Evolutionary conservation across 148 eudicot species (phyloP), one percentile per base, ranked within the genome.

Genomic region (Heliosperma pusillum): DNA sequence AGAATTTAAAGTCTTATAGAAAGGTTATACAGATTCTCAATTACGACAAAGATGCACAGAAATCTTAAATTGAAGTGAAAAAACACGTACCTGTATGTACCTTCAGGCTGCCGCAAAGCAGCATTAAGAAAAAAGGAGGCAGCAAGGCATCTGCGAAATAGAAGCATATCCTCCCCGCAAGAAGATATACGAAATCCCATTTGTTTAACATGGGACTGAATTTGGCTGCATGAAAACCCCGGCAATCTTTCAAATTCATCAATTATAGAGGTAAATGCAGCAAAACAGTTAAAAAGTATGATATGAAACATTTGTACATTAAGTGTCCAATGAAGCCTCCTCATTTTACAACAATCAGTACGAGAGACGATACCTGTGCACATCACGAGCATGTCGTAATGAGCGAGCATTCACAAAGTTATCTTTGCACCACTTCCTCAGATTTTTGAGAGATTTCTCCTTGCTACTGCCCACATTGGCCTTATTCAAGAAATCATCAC

Each of bases 111-210:
- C 81, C 87, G 87, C 70, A 87, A 73, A 82, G 96, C 98, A 69
- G 95, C 97, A 81, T 94, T 91, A 47, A 91, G 86, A 75, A 90
- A 92, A 88, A 88, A 94, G 53, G 96, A 82, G 66, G 98, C 97
- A 78, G 98, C 90, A 61, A 93, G 89, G 87, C 98, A 89, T 82
- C 90, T 84, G 53, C 92, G 91, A 68, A 88, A 86, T 69, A 80
- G 89, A 72, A 88, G 86, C 88, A 84, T 87, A 63, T 94, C 97
- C 24, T 92, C 92, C 63, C 96, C 98, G 84, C 93, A 92, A 20
- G 98, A 94, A 79, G 91, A 40, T 63, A 88, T 73, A 50, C 72
- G 82, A 45, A 94, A 85, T 58, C 92, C 97, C 98, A 94, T 94
- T 73, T 87, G 95, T 77, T 80, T 89, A 71, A 90, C 89, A 89